A percentile compares a stretch with the other conserved stretches of the same genome.
phyloP scores from a whole-genome alignment of 805 yeast genomes.

The Teunomyces pallodes region DNA sequence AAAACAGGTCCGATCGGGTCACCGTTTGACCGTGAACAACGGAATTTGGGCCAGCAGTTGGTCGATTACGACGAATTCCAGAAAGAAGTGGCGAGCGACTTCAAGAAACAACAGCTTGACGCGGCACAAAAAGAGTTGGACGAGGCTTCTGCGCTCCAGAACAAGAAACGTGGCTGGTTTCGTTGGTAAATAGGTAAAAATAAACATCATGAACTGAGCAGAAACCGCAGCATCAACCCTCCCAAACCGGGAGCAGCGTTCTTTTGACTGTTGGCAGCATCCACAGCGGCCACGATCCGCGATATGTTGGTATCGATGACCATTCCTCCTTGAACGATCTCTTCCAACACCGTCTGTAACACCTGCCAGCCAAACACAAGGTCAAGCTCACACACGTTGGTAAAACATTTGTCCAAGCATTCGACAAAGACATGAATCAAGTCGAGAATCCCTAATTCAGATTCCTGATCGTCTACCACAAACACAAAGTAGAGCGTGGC shows the following conservation, averaged over 20 bases:
- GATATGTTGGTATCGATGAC: slow-evolving; percentile 88
- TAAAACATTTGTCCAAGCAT: slow-evolving; percentile 87
- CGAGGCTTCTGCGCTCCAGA: slow-evolving; percentile 10
- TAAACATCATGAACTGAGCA: not conserved
- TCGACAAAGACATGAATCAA: slow-evolving; percentile 96
- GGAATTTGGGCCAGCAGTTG: slow-evolving; percentile 33
- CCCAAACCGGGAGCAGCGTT: slow-evolving; percentile 15
- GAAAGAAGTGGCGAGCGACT: slow-evolving; percentile 42
- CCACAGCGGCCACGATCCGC: slow-evolving; percentile 80
- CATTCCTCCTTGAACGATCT: slow-evolving; percentile 96
- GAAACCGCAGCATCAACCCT: slow-evolving; percentile 1
- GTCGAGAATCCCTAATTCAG: slow-evolving; percentile 90
- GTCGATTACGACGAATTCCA: slow-evolving; percentile 48
- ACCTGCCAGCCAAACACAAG: slow-evolving; percentile 99
- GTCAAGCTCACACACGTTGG: slow-evolving; percentile 92
- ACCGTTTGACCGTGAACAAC: slow-evolving; percentile 59
- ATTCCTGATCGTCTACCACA: slow-evolving; percentile 92
- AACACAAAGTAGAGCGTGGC: slow-evolving; percentile 96
- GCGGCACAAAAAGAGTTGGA: slow-evolving; percentile 27
- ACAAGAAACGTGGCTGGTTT: no score
- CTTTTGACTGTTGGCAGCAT: slow-evolving; percentile 60
- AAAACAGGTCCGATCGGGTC: slow-evolving; percentile 66
- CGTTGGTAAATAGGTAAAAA: not conserved
- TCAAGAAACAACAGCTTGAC: slow-evolving; percentile 34
- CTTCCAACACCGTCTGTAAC: slow-evolving; percentile 84